Evolutionary conservation across 2,329 filamentous ascomycete species (phyloP), one percentile per base, ranked within the genome.

Genomic region (Cercospora janseana): DNA sequence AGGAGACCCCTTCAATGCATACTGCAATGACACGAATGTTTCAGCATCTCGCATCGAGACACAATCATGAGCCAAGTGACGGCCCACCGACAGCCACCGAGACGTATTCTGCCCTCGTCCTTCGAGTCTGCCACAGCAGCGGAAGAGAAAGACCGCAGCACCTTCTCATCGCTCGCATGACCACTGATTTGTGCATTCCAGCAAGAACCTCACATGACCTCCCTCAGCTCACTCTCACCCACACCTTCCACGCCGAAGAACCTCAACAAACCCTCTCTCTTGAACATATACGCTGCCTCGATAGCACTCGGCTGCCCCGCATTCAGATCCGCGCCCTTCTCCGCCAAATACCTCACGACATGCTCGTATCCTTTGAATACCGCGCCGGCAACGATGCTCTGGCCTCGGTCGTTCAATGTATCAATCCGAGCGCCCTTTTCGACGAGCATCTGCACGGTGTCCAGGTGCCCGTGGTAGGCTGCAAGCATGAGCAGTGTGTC

Each of bases 401-500:
- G 86, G 0, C 81, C 81, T 35, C 79, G 70, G 54, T 84, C 85
- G 55, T 88, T 88, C 21, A 87, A 62, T 1, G 78, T 73, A 65
- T 88, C 87, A 0, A 83, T 76, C 60, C 88, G 82, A 1, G 83
- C 83, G 1, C 82, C 82, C 51, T 81, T 74, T 21, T 78, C 70
- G 1, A 88, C 66, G 8, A 88, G 74, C 51, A 85, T 72, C 38
- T 71, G 73, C 20, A 84, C 81, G 0, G 86, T 75, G 0, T 78
- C 72, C 1, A 77, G 73, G 47, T 87, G 81, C 8, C 84, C 84
- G 58, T 87, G 78, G 60, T 88, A 88, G 0, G 83, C 77, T 0
- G 85, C 81, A 1, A 89, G 77, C 86, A 89, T 89, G 52, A 88
- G 72, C 53, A 88, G 68, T n/a, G 79, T 86, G 64, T 89, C 85